Evolutionary conservation across 257 asterid species (phyloP).

Genomic region (Solanum lycopersicoides): DNA sequence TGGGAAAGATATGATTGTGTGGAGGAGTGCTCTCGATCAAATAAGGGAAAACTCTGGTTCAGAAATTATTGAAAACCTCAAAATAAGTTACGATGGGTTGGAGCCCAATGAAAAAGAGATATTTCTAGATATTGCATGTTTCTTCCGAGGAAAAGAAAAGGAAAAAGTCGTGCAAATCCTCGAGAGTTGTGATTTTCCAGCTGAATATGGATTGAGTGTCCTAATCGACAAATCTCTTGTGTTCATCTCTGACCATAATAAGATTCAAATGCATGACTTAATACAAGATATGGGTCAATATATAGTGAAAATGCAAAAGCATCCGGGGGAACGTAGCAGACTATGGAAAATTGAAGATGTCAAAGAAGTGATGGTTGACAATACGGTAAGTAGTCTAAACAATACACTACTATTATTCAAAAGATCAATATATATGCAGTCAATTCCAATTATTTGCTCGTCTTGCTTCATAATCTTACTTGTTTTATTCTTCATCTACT

Average conservation of each 20-base stretch:
- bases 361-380: background rate
- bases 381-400: background rate
- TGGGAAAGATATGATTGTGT: background rate
- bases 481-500: too few species aligned
- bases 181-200: background rate
- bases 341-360: background rate
- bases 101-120: background rate
- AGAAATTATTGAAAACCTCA: background rate
- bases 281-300: background rate
- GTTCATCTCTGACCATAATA: background rate
- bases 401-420: background rate
- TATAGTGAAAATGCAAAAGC: background rate
- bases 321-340: background rate
- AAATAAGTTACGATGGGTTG: background rate
- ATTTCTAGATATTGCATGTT: background rate
- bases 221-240: background rate
- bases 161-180: background rate
- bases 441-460: background rate
- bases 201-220: background rate
- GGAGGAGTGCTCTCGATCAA: background rate
- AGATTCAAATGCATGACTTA: background rate
- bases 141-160: background rate
- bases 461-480: background rate
- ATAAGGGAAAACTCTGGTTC: background rate
- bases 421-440: background rate